phyloP scores from a whole-genome alignment of 1,284 basidiomycete species.

The Taiwanofungus camphoratus region DNA sequence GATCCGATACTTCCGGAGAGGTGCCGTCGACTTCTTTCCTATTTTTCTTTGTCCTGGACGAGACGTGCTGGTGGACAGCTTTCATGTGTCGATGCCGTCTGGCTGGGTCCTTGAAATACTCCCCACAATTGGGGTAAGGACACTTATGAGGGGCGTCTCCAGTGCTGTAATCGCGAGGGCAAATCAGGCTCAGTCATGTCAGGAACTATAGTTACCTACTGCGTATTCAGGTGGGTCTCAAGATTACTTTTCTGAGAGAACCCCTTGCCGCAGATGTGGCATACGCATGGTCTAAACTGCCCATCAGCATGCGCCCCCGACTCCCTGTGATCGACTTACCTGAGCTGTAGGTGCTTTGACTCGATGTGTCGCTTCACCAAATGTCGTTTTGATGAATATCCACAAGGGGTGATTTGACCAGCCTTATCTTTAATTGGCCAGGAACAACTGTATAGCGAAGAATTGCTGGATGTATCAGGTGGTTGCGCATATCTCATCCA shows the following conservation, averaged over 20 bases:
- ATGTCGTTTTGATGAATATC: slow-evolving; percentile 56
- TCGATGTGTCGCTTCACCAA: slow-evolving; percentile 64
- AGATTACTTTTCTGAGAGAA: slow-evolving; percentile 59
- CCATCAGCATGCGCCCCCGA: slow-evolving; percentile 5
- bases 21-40: slow-evolving; percentile 4
- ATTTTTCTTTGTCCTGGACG: slow-evolving; percentile 30
- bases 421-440: slow-evolving; percentile 18
- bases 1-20: slow-evolving; percentile 7
- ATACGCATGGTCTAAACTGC: slow-evolving; percentile 43
- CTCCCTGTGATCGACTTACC: slow-evolving; percentile 34
- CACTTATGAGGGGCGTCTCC: slow-evolving; percentile 52
- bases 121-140: slow-evolving; percentile 40
- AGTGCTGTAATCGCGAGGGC: too few relatives aligned
- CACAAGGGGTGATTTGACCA: slow-evolving; percentile 29
- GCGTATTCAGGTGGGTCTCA: slow-evolving; percentile 54
- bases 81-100: slow-evolving; percentile 55
- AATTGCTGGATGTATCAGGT: slow-evolving; percentile 11
- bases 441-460: slow-evolving; percentile 22
- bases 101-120: slow-evolving; percentile 57
- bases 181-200: too few relatives aligned
- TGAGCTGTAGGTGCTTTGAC: slow-evolving; percentile 54
- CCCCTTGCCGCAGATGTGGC: slow-evolving; percentile 46
- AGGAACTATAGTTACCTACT: too few relatives aligned
- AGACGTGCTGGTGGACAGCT: slow-evolving; percentile 45
- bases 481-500: slow-evolving; percentile 20